Evolutionary conservation across 805 yeast species (phyloP), one percentile per base, ranked within the genome.

Genomic region (Teunomyces atbi): DNA sequence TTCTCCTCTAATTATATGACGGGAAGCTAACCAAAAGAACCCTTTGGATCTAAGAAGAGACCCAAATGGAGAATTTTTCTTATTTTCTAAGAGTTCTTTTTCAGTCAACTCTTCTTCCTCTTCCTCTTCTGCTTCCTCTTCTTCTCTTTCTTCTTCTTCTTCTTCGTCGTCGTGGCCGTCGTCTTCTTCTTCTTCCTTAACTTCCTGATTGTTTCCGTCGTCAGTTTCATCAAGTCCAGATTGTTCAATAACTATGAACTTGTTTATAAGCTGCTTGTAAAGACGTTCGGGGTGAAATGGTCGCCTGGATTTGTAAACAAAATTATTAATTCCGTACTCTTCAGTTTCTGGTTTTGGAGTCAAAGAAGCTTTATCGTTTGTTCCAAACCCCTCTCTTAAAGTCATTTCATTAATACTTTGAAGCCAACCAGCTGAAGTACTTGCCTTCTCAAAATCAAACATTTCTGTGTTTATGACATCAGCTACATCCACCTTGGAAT

Each of bases 281-380:
- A 74, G 54, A 40, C 76, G 61, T 46, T 65, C 69, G 8, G 78
- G 79, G 51, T 74, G 78, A 52, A 74, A 74, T 18, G 79, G 78
- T 36, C 58, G 64, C 41, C 75, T 59, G 2, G 75, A 59, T 28
- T 55, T 52, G 54, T 74, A 74, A 12, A 74, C 65, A 51, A 74
- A 74, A 45, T 68, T 69, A 52, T 64, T 70, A 28, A 74, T 72
- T 30, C 76, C 76, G 53, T 74, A 74, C 50, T 73, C 77, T 46
- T 70, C 76, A 4, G 76, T 71, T 52, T 73, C 77, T 2, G 76
- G 76, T 47, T 70, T 73, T 18, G 76, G 76, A 0, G 76, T 60
- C 41, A 60, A 49, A 6, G 52, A 44, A 5, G 45, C 34, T 12
- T 45, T 46, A 5, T 45, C 41, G 13, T 48, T 42, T n/a, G 36